A percentile compares a stretch with the other conserved stretches of the same genome.
Conservation (phyloP, 257 asterid species). For the Penstemon barbatus region DNA sequence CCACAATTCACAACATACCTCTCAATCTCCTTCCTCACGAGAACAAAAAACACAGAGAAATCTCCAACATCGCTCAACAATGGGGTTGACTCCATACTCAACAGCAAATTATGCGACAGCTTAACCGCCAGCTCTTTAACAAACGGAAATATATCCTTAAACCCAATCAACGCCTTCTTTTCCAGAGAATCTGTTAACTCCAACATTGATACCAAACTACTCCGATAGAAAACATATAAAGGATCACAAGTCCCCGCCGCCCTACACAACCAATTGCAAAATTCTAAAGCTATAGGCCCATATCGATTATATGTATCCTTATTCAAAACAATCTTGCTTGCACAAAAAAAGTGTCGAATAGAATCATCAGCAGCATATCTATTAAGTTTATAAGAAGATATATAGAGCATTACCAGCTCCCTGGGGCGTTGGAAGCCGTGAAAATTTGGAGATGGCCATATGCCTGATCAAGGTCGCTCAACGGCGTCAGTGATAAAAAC, state of each 20-base stretch:
- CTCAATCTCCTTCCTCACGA: conserved; percentile 41
- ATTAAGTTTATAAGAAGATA: conserved; percentile 47
- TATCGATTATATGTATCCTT: conserved; percentile 35
- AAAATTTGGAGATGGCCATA: conserved; percentile 60
- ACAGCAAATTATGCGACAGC: conserved; percentile 43
- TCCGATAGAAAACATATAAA: conserved; percentile 53
- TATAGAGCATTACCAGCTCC: conserved; percentile 73
- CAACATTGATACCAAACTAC: conserved; percentile 52
- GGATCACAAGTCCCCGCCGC: conserved; percentile 51
- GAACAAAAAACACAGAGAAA: conserved; percentile 51
- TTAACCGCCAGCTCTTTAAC: conserved; percentile 59
- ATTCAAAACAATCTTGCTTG: conserved; percentile 41
- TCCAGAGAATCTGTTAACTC: conserved; percentile 32
- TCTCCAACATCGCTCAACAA: conserved; percentile 49
- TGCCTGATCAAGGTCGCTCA: conserved; percentile 32
- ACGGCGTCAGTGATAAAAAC: conserved; percentile 41
- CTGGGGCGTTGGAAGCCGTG: conserved; percentile 56
- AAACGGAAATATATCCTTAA: conserved; percentile 63
- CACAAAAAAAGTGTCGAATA: conserved; percentile 50
- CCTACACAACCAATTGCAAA: conserved; percentile 57
- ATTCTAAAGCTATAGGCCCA: conserved; percentile 58
- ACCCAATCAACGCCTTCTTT: conserved; percentile 32
- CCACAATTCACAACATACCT: conserved; percentile 28
- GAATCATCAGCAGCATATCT: conserved; percentile 57
- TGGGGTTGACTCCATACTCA: conserved; percentile 35